Evolutionary conservation across 371 early-diverging fungal species (phyloP).

Genomic region (Dichotomocladium elegans): DNA sequence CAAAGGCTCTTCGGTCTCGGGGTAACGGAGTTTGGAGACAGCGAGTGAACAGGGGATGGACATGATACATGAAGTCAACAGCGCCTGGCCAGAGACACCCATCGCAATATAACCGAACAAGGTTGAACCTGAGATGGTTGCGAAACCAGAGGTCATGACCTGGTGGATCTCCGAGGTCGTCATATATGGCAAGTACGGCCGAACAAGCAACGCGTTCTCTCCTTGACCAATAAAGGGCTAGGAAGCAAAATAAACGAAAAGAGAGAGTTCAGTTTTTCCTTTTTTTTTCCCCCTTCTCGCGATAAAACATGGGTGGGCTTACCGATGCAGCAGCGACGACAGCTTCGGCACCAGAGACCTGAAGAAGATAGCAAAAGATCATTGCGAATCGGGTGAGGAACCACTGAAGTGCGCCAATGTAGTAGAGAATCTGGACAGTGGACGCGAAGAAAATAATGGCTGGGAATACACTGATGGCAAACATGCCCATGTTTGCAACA

Average conservation of each 20-base stretch:
- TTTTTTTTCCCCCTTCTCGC: too few species aligned
- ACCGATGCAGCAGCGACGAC: slow-evolving; percentile 82
- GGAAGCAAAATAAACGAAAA: neutral
- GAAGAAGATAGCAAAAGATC: slow-evolving; percentile 67
- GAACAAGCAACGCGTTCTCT: slow-evolving; percentile 82
- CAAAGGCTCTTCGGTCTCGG: slow-evolving; percentile 78
- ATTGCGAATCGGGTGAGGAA: slow-evolving; percentile 66
- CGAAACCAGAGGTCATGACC: slow-evolving; percentile 87
- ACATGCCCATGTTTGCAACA: slow-evolving; percentile 37
- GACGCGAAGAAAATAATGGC: slow-evolving; percentile 87
- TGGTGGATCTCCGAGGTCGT: slow-evolving; percentile 86
- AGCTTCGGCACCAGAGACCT: slow-evolving; percentile 85
- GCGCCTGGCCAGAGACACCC: slow-evolving; percentile 61
- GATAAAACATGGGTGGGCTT: too few species aligned
- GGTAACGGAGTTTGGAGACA: slow-evolving; percentile 73
- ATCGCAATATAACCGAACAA: slow-evolving; percentile 69
- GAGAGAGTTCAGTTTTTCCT: neutral
- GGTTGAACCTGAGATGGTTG: slow-evolving; percentile 86
- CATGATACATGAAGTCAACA: slow-evolving; percentile 88
- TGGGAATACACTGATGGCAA: slow-evolving; percentile 78
- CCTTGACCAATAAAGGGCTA: slow-evolving; percentile 79
- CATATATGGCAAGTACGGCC: slow-evolving; percentile 81
- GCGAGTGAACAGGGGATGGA: slow-evolving; percentile 87
- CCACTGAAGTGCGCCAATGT: slow-evolving; percentile 84
- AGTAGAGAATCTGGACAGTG: slow-evolving; percentile 82